Base-by-base conservation (phyloP, 306 rosid genomes). In the Sesbania bispinosa region DNA sequence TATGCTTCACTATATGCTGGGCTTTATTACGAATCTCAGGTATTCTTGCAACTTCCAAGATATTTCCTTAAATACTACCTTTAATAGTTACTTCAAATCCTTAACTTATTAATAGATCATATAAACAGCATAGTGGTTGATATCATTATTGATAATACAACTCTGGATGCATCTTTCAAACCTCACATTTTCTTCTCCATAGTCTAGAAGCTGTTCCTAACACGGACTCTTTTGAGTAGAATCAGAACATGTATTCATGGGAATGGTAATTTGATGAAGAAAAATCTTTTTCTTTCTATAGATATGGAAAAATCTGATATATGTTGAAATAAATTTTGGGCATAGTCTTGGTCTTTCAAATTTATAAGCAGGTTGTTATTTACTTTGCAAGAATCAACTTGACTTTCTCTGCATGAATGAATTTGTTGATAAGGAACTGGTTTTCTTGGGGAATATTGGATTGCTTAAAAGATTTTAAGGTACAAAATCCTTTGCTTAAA, bases 1-100 rank as follows among this genome's bases (percentile, higher is more conserved):
- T 90, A 90, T 57, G 88, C 97, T 67, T 84, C 90, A 58, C 73
- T 93, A 16, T 90, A 93, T 64, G 94, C 97, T 15, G 97, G 97
- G 26, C 97, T 93, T 43, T 88, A 81, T 74, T 80, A 81, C 39
- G 96, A 93, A 87, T 83, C 94, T 76, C 87, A 90, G 98, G 98
- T 93, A 78, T 33, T 77, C 52, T 57, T 72, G 41, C 73, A 32
- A 63, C 48, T 72, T 76, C 18, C 51, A 23, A 39, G 62, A 46
- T 50, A 36, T 57, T 46, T 18, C 15, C 23, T 51, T 79, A 23
- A 16, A 16, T 11, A n/a, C 50, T 11, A 10, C 50, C 15, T 7
- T 8, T 35, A 27, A 51, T 46, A 30, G 76, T 61, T 60, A 24
- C 46, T 21, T 43, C 39, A 42, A 39, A 15, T 59, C 61, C 16